Conservation (phyloP, 192 early-diverging fungal genomes). For the Radiomyces spectabilis region DNA sequence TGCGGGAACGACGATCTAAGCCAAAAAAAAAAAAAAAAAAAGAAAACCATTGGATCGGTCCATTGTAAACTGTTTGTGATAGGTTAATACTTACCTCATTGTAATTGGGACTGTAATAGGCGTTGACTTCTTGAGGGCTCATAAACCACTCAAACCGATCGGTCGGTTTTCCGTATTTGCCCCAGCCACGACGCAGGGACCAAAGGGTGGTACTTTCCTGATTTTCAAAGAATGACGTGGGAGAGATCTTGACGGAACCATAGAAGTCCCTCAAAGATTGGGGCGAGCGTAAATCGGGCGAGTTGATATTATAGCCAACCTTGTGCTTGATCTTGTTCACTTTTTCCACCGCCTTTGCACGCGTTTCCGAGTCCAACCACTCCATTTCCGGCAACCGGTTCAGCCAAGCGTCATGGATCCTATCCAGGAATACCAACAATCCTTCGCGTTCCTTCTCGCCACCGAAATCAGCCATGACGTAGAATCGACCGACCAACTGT, state of each 20-base stretch:
- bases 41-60: too few relatives aligned
- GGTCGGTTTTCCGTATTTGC: conserved; percentile 25
- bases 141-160: conserved; percentile 47
- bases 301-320: conserved; percentile 55
- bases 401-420: conserved; percentile 29
- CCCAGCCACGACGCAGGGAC: conserved; percentile 14
- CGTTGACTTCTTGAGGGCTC: conserved; percentile 51
- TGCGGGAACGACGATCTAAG: conserved; percentile 30
- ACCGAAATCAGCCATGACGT: conserved; percentile 27
- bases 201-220: conserved; percentile 38
- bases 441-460: conserved; percentile 37
- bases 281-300: conserved; percentile 44
- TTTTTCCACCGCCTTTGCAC: conserved; percentile 28
- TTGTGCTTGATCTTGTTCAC: conserved; percentile 39
- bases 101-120: too few relatives aligned
- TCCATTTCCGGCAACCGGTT: conserved; percentile 22
- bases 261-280: conserved; percentile 42
- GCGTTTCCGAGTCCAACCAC: conserved; percentile 43
- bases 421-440: conserved; percentile 28
- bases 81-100: too few relatives aligned
- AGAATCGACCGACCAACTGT: conserved; percentile 28
- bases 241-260: conserved; percentile 37
- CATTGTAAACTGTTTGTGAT: too few relatives aligned
- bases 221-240: conserved; percentile 53
- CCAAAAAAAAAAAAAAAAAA: too few relatives aligned